phyloP scores from a whole-genome alignment of 2,329 filamentous ascomycete genomes.

The Simplicillium aogashimaense region DNA sequence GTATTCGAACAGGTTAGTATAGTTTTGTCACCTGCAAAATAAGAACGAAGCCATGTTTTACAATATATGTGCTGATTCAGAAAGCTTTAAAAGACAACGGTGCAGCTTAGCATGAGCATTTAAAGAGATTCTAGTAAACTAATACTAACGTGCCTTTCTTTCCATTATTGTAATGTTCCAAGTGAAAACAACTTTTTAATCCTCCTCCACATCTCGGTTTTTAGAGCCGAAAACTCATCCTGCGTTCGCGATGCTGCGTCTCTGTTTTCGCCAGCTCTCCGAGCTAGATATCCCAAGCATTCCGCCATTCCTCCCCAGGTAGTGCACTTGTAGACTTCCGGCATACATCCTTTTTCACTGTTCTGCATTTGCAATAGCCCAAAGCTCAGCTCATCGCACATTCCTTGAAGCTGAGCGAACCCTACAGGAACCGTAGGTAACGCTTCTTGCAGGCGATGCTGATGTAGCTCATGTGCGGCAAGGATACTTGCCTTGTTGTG shows the following conservation, averaged over 20 bases:
- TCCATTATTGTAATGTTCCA: too few species aligned
- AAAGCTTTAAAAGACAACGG: too few species aligned
- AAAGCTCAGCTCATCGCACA: slow-evolving; percentile 47
- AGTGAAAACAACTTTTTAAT: slow-evolving; percentile 11
- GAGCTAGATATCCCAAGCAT: slow-evolving; percentile 15
- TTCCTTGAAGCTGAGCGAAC: slow-evolving; percentile 46
- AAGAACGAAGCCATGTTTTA: too few species aligned
- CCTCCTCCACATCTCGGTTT: slow-evolving; percentile 9
- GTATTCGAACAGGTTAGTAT: too few species aligned
- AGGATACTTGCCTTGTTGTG: slow-evolving; percentile 35
- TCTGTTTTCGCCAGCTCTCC: slow-evolving; percentile 17
- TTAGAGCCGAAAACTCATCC: slow-evolving; percentile 8
- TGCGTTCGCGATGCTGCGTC: slow-evolving; percentile 14
- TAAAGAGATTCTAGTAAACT: too few species aligned
- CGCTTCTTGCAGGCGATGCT: slow-evolving; percentile 22
- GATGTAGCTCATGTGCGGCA: slow-evolving; percentile 31
- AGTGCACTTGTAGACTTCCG: slow-evolving; percentile 15
- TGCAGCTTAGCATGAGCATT: too few species aligned
- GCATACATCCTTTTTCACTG: background rate
- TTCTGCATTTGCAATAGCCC: slow-evolving; percentile 28
- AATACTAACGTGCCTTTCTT: too few species aligned
- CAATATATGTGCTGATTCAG: too few species aligned
- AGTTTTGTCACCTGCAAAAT: too few species aligned
- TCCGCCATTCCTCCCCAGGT: slow-evolving; percentile 18
- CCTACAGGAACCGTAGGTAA: slow-evolving; percentile 22